Base-by-base conservation (phyloP, 2,329 filamentous ascomycete species). In the Penicillium sclerotigenum region DNA sequence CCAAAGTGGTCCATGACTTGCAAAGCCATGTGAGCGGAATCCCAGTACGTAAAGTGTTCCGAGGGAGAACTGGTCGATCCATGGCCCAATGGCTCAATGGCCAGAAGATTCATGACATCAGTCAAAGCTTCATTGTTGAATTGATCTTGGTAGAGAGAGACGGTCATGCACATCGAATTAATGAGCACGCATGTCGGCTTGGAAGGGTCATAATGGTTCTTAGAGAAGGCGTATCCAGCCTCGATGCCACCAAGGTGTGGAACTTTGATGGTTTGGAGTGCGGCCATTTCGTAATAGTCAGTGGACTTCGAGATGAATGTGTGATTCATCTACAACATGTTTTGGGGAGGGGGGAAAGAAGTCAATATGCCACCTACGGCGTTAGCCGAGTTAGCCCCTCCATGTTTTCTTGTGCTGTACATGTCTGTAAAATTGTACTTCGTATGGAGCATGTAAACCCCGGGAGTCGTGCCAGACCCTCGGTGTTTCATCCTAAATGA, bases 41-140 rank as follows among this genome's bases (percentile, higher is more conserved):
- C 80, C 80, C 80, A 82, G 65, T 82, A 82, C 5, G 80, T 82
- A 60, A 75, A 83, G 51, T 80, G 72, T 57, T 79, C 75, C 4
- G 65, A 61, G 33, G 71, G 69, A 13, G 73, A 73, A 22, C 74
- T 68, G 11, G 80, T 82, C 53, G 76, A 65, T 8, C 80, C 80
- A 63, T 82, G 80, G 33, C 80, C 81, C 14, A 82, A 72, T 6
- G 78, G 74, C 64, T 82, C 80, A 56, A 83, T 80, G 22, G 80
- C 77, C 22, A 83, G 62, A 13, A 83, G 70, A 55, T 82, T 82
- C 68, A 78, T 72, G 4, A 64, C 63, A 9, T 70, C 68, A 0
- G 68, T 74, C 6, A 79, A 60, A 3, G 58, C 54, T 13, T 64
- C 47, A 52, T 74, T 72, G 29, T 63, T 61, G 57, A 72, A 78